Evolutionary conservation across 192 early-diverging fungal species (phyloP), one percentile per base, ranked within the genome.

Genomic region (Coemansia aciculifera): DNA sequence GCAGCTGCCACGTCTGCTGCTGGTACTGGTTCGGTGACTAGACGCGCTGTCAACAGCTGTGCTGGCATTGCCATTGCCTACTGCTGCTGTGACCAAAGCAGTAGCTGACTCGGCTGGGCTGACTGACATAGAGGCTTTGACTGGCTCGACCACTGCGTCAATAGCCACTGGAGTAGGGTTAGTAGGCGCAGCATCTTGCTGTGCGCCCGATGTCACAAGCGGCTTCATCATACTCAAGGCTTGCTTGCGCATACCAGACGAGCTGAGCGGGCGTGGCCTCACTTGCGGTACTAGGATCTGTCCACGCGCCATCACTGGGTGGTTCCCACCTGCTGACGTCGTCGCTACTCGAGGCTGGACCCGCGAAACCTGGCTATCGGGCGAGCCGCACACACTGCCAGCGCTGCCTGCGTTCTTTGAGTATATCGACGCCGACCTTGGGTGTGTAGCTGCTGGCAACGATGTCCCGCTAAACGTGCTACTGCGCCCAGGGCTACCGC

Each of bases 241-340:
- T 17, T 66, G 54, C 44, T 59, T 67, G 38, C 69, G 61, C 34
- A 40, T 59, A 3, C 54, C 23, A 13, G 54, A 17, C 17, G 66
- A 68, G 10, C 37, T 54, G 10, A 24, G 39, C n/a, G 38, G 61
- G 15, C 42, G 42, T 10, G 44, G 57, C 29, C 38, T 59, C 21
- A 40, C 7, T 6, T 62, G 60, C 3, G 44, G 49, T 29, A 52
- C n/a, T n/a, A 48, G 3, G 6, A 79, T 71, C 61, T 62, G 63
- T 0, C 78, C 78, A 9, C 78, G 78, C 23, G 78, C 78, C 51
- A 74, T 73, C 21, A 79, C 46, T 12, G 63, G 72, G 46, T 43
- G 69, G 1, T 69, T 21, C 17, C 46, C 67, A n/a, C 42, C 48
- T 29, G 65, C 52, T 59, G 71, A 64, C 62, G 68, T 63, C 24